Percentiles rank a stretch among this genome's conserved stretches.
These are phyloP conservation scores for Sonneratia caseolaris DNA, from an alignment of 345 rosid species.

Conservation along the genomic window DNA sequence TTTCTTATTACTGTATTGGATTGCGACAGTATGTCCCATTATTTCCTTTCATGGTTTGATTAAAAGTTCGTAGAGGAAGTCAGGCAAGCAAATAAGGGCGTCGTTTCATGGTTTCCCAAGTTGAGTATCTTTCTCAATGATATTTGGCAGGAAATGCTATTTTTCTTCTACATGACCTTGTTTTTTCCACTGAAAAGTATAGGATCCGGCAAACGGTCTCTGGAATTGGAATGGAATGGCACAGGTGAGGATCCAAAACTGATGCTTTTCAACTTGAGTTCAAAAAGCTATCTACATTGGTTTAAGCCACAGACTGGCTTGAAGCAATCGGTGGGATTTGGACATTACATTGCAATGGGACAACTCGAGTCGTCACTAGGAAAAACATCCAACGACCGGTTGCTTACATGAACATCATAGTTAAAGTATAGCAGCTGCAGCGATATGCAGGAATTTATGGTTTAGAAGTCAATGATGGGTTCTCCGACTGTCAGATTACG, in stretches of 20 bases:
- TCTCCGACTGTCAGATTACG: constrained; percentile 80
- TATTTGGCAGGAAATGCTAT: constrained; percentile 17
- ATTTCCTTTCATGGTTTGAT: background rate
- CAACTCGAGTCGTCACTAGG: constrained; percentile 10
- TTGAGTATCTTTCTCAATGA: background rate
- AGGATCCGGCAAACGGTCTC: background rate
- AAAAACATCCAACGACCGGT: constrained; percentile 8
- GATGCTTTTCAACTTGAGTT: background rate
- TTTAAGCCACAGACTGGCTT: background rate
- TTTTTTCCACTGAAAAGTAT: background rate
- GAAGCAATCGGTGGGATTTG: background rate
- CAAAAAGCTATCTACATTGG: background rate
- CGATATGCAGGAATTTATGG: background rate
- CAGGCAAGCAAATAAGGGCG: background rate
- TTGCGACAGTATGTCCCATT: background rate
- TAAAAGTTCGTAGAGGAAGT: background rate
- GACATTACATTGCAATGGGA: background rate
- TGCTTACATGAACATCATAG: constrained; percentile 3
- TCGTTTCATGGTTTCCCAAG: background rate
- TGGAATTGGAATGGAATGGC: background rate
- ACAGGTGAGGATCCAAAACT: background rate
- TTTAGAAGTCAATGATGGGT: constrained; percentile 75
- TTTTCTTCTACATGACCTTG: background rate
- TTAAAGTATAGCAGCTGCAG: background rate
- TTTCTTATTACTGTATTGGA: background rate